Evolutionary conservation across 805 yeast species (phyloP), one percentile per base, ranked within the genome.

Genomic region (Brettanomyces anomalus): DNA sequence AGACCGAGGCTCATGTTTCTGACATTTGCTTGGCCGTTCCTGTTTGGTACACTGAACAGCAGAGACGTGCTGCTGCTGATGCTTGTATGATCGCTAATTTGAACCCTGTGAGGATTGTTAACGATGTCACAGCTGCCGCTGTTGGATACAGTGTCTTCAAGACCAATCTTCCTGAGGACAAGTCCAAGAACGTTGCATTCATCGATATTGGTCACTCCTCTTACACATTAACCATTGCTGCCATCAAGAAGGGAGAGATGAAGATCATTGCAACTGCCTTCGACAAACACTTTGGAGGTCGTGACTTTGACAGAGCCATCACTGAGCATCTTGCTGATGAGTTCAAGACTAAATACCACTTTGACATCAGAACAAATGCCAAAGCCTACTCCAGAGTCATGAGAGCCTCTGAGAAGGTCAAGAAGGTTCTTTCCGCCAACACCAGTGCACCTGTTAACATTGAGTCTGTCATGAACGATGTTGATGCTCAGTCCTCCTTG

Each of bases 71-170:
- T 49, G 81, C 93, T 52, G 75, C 87, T 47, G 97, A 93, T 64
- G 96, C 98, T 45, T 90, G 96, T 60, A 77, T 75, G 63, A 85
- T 93, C 64, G 97, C 98, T 46, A 96, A 96, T 50, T 76, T 93
- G 61, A 93, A 93, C 80, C 97, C 98, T 47, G 97, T 93, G 47
- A 85, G 98, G 77, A 80, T 93, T 51, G 95, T 93, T 56, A 93
- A 93, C 67, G 99, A 93, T 66, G 82, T 85, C 53, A 89, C 97
- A 45, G 97, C 98, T 48, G 98, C 98, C 48, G 97, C 97, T 58
- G 96, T 93, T 52, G 94, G 97, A 56, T 94, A 93, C 72, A 98
- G 98, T 74, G 96, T 93, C 48, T 93, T 93, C 83, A 89, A 93
- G 78, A 77, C 85, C 52, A 97, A 90, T 62, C 76, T 93, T 58